Evolutionary conservation across 2,329 filamentous ascomycete species (phyloP), one percentile per base, ranked within the genome.

Genomic region (Trichoderma sp.): DNA sequence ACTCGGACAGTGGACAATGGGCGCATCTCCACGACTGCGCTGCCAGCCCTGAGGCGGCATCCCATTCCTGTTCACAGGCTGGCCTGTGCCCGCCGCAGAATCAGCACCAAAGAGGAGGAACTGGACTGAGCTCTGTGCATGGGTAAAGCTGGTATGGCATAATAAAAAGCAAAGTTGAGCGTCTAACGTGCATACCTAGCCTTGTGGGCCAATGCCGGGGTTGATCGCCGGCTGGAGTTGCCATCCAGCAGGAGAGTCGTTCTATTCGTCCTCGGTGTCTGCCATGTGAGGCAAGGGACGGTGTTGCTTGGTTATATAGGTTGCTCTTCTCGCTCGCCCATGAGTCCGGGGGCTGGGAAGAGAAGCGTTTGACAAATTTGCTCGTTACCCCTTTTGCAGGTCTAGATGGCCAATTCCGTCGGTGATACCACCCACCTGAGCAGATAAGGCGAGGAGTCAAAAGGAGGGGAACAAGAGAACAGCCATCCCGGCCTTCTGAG

Each of bases 181-280:
- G 29, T 59, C 63, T 49, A 66, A 66, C 63, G 52, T 59, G 63
- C 63, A 66, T 66, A n/a, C 27, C 55, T 59, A 49, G 55, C 63
- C 63, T 35, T 59, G 29, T 59, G 21, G 63, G 55, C 63, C 58
- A 49, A 66, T 58, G 29, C 55, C 55, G 63, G 55, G 53, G 40
- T n/a, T 49, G 29, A 58, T 59, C 14, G 40, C 37, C 63, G 29
- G 55, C 29, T 31, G 21, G 29, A 66, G 52, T 65, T 57, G 62
- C 37, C 29, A 57, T 14, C 35, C 52, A 58, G 63, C 35, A 59
- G 40, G 47, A 49, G 63, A 52, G 53, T 27, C 53, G 16, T 64
- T 43, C 63, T 52, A 33, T 59, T 66, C 55, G 29, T 59, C 21
- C n/a, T 27, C 57, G 40, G 6, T 35, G n/a, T 52, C 29, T 49